Evolutionary conservation across 768 basidiomycete species (phyloP), one percentile per base, ranked within the genome.

Genomic region (Russula earlei): DNA sequence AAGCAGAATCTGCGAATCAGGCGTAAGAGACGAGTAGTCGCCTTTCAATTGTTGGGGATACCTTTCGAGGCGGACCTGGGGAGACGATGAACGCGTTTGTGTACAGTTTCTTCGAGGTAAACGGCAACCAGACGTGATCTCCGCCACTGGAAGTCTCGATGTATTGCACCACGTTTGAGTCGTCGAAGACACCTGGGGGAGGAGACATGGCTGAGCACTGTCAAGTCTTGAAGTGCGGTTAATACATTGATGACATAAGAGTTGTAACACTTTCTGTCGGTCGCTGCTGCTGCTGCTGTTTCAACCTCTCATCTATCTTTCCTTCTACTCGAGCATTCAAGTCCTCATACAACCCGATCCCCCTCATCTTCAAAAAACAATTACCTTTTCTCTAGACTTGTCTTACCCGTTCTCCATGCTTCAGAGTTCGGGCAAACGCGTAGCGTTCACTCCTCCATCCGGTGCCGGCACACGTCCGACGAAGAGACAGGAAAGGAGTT

Each of bases 21-120:
- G 17, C 43, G n/a, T 48, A 38, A 22, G 47, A 37, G 2, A 33
- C 62, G 57, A 54, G 61, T 62, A 19, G 40, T 14, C 38, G 50
- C 19, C 29, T 42, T n/a, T 46, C 5, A 8, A 17, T 48, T 24
- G 33, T 1, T 12, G 17, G 20, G 25, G 9, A 42, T 49, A 46
- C 48, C 52, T 53, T 45, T 33, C 4, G 38, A 46, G 36, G 56
- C 9, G 47, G 34, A 59, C 71, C 69, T 45, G 75, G 73, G 22
- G 81, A 69, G 10, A 83, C 66, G 48, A 89, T 71, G 62, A 85
- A 87, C 38, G 82, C 83, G 63, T 87, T 87, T 31, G 86, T 90
- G 63, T 84, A 90, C 29, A 76, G 67, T 50, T 71, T 77, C 14
- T 63, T 68, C 25, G 65, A 67, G 6, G 70, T 64, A 59, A 74